A percentile compares a stretch with the other conserved stretches of the same genome.
Evolutionary conservation across 192 early-diverging fungal genomes (phyloP).

Genomic region (Umbelopsis sp.): DNA sequence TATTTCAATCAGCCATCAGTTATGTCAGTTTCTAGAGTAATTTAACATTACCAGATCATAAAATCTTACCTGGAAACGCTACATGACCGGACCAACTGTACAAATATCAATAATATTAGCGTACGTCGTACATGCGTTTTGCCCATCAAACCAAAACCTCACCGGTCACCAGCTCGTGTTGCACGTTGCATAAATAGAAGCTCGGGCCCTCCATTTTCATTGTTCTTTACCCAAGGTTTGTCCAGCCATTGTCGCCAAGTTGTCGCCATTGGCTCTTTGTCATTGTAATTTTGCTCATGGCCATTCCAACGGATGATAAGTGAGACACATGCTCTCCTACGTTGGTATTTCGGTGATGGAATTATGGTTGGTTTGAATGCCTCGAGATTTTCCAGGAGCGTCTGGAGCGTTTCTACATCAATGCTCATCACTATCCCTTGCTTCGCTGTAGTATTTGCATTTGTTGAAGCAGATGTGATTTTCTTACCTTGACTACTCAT

Average conservation of each 20-base stretch:
- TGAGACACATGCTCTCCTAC: slow-evolving; percentile 27
- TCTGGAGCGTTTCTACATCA: background rate
- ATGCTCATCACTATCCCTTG: too few relatives aligned
- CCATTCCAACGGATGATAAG: slow-evolving; percentile 25
- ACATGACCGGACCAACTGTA: slow-evolving; percentile 35
- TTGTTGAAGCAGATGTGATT: background rate
- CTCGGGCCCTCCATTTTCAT: slow-evolving; percentile 23
- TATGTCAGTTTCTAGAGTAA: background rate
- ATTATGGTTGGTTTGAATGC: slow-evolving; percentile 9
- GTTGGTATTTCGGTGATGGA: slow-evolving; percentile 25
- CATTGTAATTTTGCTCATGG: background rate
- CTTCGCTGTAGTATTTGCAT: background rate
- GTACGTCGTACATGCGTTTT: background rate
- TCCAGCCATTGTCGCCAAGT: slow-evolving; percentile 20
- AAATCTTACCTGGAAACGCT: slow-evolving; percentile 22
- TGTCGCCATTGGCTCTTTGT: background rate
- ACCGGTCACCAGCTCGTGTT: slow-evolving; percentile 30
- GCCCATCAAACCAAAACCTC: background rate
- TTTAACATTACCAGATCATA: background rate
- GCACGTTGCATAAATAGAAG: slow-evolving; percentile 35
- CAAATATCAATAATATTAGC: background rate
- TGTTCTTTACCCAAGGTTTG: slow-evolving; percentile 24
- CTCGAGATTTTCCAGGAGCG: background rate
- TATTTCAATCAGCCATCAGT: background rate
- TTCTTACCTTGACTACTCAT: slow-evolving; percentile 1